Conservation (phyloP, 768 basidiomycete genomes). For the Lactarius psammicola region DNA sequence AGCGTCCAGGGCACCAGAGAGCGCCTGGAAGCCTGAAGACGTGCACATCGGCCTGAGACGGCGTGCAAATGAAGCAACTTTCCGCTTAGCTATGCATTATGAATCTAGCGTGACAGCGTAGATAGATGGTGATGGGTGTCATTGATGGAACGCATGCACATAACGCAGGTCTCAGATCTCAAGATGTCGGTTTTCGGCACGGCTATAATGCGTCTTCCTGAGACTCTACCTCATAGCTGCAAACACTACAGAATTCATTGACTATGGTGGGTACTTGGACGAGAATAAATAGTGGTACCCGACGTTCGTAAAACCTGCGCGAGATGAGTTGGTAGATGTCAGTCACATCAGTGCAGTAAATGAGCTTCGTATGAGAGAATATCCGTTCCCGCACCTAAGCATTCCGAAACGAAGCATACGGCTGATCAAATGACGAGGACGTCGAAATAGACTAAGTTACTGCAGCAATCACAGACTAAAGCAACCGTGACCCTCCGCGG, state of each 20-base stretch:
- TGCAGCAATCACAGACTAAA: no score
- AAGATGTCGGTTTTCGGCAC: constrained; percentile 72
- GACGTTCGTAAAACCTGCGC: no score
- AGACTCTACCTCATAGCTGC: constrained; percentile 45
- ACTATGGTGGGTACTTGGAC: constrained; percentile 75
- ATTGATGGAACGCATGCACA: constrained; percentile 18
- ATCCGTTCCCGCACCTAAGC: no score
- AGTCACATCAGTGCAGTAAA: no score
- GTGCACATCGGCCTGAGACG: constrained; percentile 91
- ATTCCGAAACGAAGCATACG: no score
- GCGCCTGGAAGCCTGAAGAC: constrained; percentile 87
- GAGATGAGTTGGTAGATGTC: no score
- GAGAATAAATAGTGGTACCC: no score
- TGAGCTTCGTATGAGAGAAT: no score
- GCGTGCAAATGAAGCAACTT: constrained; percentile 61
- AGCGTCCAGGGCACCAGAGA: constrained; percentile 64
- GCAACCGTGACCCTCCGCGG: no score
- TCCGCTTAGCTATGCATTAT: constrained; percentile 20
- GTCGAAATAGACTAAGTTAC: no score
- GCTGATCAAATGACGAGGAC: no score
- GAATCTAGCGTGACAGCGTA: background rate
- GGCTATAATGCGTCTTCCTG: constrained; percentile 26
- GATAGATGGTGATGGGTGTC: no score
- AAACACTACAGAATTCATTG: constrained; percentile 85
- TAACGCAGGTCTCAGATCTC: constrained; percentile 42